Conservation (phyloP, 1,139 yeast species). For the Scheffersomyces segobiensis region DNA sequence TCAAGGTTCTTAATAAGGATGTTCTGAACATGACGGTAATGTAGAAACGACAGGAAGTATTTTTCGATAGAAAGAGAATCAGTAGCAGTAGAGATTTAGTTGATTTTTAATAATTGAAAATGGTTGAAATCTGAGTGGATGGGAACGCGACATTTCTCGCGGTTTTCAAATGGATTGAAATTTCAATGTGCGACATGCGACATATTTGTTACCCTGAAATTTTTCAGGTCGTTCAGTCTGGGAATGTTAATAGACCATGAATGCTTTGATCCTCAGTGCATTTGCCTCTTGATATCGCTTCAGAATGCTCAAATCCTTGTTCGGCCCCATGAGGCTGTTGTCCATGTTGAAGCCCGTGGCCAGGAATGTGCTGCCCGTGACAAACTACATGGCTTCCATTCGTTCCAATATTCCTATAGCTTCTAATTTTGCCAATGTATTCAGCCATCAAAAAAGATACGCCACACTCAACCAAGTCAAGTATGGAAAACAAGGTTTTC, state of each 20-base stretch:
- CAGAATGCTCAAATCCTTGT: constrained; percentile 15
- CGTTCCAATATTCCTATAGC: constrained; percentile 9
- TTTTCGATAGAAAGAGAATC: neutral
- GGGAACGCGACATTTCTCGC: neutral
- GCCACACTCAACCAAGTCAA: constrained; percentile 77
- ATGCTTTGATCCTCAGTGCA: neutral
- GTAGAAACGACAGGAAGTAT: neutral
- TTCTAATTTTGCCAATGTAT: constrained; percentile 14
- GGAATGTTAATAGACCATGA: neutral
- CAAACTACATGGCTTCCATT: constrained; percentile 10
- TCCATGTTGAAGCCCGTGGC: constrained; percentile 2
- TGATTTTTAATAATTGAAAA: constrained; percentile 6
- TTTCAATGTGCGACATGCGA: neutral
- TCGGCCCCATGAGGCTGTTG: constrained; percentile 7
- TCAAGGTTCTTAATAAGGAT: constrained; percentile 27
- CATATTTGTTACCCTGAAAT: neutral
- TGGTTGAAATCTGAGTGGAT: constrained; percentile 1
- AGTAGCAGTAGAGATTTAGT: neutral
- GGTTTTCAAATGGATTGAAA: neutral
- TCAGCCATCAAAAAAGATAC: constrained; percentile 41
- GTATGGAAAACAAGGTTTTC: constrained; percentile 62
- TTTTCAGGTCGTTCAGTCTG: neutral
- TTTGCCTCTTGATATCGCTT: neutral
- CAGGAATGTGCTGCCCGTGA: constrained; percentile 1
- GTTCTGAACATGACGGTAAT: constrained; percentile 32